Conservation (phyloP, 2,329 filamentous ascomycete genomes). For the Byssochlamys sp. region DNA sequence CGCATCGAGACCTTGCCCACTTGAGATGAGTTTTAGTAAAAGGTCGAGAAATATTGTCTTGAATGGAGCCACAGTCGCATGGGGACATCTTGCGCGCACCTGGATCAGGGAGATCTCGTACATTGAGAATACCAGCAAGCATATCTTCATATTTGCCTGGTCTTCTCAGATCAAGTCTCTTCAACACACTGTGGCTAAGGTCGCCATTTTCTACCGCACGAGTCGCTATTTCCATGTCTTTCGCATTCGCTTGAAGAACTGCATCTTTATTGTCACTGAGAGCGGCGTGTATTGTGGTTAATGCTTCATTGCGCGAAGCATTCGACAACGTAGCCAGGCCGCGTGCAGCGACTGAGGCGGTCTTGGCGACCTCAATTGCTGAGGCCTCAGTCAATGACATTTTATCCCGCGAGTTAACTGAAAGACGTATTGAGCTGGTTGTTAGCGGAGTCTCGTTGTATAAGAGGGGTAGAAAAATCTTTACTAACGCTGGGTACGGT, state of each 20-base stretch:
- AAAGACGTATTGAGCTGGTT: neutral
- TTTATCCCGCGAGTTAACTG: neutral
- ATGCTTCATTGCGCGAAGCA: conserved; percentile 68
- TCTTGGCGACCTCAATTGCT: conserved; percentile 64
- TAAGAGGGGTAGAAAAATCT: neutral
- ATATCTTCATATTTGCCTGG: conserved; percentile 95
- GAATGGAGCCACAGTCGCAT: neutral
- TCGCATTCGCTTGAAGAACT: conserved; percentile 78
- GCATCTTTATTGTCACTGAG: conserved; percentile 58
- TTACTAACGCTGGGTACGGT: neutral
- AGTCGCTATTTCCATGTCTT: conserved; percentile 66
- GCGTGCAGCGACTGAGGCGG: conserved; percentile 73
- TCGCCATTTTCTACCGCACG: conserved; percentile 64
- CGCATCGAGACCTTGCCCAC: conserved; percentile 76
- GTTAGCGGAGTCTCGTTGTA: neutral
- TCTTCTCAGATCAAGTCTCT: conserved; percentile 74
- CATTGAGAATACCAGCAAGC: conserved; percentile 87
- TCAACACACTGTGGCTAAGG: conserved; percentile 72
- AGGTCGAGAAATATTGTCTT: neutral
- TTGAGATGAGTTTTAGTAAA: conserved; percentile 23
- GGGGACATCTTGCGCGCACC: conserved; percentile 43
- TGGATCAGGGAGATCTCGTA: conserved; percentile 73
- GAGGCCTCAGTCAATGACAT: conserved; percentile 89
- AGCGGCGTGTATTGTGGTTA: conserved; percentile 73
- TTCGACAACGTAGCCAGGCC: conserved; percentile 70